These are phyloP conservation scores for Stagonosporopsis chrysanthemi DNA, from an alignment of 2,329 filamentous ascomycete genomes.

Conservation along the genomic window DNA sequence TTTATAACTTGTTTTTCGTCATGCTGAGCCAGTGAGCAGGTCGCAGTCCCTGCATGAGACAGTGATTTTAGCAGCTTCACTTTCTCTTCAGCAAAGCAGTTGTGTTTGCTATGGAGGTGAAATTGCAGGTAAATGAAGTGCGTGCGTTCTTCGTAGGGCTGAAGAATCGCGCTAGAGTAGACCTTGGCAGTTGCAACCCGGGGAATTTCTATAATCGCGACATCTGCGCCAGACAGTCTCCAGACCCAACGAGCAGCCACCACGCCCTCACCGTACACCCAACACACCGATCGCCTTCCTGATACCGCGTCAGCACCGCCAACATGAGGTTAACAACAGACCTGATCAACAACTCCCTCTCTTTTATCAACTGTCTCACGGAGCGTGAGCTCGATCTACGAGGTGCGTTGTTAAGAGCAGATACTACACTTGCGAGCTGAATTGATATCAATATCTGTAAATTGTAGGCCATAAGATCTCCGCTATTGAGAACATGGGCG, in stretches of 20 bases:
- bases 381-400: constrained; percentile 98
- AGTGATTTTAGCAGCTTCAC: too few species aligned
- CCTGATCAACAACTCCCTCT: constrained; percentile 91
- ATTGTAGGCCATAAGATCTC: constrained; percentile 95
- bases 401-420: constrained; percentile 99
- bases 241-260: background rate
- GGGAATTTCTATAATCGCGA: constrained; percentile 12
- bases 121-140: too few species aligned
- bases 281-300: background rate
- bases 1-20: background rate
- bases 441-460: constrained; percentile 76
- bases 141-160: constrained; percentile 2
- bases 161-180: constrained; percentile 1
- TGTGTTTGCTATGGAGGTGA: too few species aligned
- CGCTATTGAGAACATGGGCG: constrained; percentile 95
- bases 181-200: constrained; percentile 13
- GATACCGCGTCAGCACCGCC: constrained; percentile 27
- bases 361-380: constrained; percentile 98
- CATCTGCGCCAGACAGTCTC: background rate
- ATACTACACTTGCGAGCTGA: constrained; percentile 91
- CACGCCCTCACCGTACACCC: background rate
- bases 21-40: background rate
- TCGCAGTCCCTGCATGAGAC: too few species aligned
- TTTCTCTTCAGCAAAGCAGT: too few species aligned
- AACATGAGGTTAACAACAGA: constrained; percentile 94